phyloP scores from a whole-genome alignment of 495 filamentous ascomycete genomes.

The Penicillium samsonianum region DNA sequence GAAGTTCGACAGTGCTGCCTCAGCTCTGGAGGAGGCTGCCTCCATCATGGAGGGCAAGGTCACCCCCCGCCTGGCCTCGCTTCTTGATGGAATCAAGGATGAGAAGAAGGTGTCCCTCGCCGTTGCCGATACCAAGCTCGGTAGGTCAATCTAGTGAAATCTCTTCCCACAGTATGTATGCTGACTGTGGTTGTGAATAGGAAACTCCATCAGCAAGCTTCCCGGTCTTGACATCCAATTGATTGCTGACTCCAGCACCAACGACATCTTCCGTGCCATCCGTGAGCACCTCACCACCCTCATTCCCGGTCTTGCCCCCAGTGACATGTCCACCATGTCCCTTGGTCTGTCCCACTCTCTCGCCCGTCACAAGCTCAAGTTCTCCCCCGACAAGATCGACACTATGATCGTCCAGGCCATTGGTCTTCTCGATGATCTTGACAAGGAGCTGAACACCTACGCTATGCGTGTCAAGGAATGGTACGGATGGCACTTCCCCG shows the following conservation, averaged over 20 bases:
- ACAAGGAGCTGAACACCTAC: slow-evolving; percentile 98
- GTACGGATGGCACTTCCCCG: slow-evolving; percentile 99
- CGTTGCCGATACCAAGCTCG: slow-evolving; percentile 93
- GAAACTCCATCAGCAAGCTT: slow-evolving; percentile 88
- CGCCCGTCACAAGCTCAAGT: slow-evolving; percentile 98
- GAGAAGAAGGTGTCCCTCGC: slow-evolving; percentile 96
- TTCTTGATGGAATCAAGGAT: slow-evolving; percentile 90
- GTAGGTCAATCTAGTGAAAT: slow-evolving; percentile 40
- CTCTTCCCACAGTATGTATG: not conserved
- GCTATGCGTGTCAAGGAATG: slow-evolving; percentile 99
- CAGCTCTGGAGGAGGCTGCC: slow-evolving; percentile 83
- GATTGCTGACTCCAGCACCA: slow-evolving; percentile 82
- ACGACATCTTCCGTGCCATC: slow-evolving; percentile 90
- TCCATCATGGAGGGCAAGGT: slow-evolving; percentile 91
- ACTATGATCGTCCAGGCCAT: slow-evolving; percentile 99
- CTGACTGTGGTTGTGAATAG: slow-evolving; percentile 34
- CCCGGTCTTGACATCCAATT: slow-evolving; percentile 81
- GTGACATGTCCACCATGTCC: slow-evolving; percentile 88
- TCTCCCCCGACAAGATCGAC: slow-evolving; percentile 98
- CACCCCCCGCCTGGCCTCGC: slow-evolving; percentile 78
- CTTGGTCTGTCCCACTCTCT: slow-evolving; percentile 96
- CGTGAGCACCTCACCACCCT: slow-evolving; percentile 86
- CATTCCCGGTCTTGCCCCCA: slow-evolving; percentile 82
- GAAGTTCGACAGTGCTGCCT: slow-evolving; percentile 90
- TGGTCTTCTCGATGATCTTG: slow-evolving; percentile 87